phyloP scores from a whole-genome alignment of 225 moss, liverwort and hornwort species.

The Lunularia cruciata region DNA sequence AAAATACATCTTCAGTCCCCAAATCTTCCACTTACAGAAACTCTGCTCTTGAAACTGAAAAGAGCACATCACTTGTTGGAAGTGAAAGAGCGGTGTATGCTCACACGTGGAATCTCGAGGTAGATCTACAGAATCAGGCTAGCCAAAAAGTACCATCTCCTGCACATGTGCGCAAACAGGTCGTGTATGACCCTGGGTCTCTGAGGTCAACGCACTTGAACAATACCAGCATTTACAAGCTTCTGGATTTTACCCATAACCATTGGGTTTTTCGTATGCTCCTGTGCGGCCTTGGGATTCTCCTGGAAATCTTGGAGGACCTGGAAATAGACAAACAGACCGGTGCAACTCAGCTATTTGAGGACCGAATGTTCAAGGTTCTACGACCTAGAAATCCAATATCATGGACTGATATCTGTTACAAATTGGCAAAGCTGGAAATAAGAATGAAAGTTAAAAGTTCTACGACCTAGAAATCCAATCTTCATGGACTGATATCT shows the following conservation, averaged over 20 bases:
- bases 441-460: neutral
- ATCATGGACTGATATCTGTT: neutral
- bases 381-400: neutral
- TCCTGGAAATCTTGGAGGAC: conserved; percentile 94
- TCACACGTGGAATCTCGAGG: neutral
- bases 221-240: conserved; percentile 97
- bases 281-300: conserved; percentile 90
- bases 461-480: neutral
- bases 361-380: neutral
- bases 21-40: neutral
- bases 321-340: conserved; percentile 31
- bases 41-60: neutral
- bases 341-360: neutral
- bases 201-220: conserved; percentile 79
- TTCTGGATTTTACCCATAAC: conserved; percentile 98
- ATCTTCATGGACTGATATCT: too few species aligned
- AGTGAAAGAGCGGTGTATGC: neutral
- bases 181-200: neutral
- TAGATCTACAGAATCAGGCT: neutral
- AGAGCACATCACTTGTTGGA: conserved; percentile 5
- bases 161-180: conserved; percentile 1
- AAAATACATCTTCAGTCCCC: conserved; percentile 9
- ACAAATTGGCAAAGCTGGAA: too few species aligned
- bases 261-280: conserved; percentile 98
- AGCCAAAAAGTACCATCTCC: conserved; percentile 7